Conservation (phyloP, 2,329 filamentous ascomycete genomes). For the Colletotrichum tropicale region DNA sequence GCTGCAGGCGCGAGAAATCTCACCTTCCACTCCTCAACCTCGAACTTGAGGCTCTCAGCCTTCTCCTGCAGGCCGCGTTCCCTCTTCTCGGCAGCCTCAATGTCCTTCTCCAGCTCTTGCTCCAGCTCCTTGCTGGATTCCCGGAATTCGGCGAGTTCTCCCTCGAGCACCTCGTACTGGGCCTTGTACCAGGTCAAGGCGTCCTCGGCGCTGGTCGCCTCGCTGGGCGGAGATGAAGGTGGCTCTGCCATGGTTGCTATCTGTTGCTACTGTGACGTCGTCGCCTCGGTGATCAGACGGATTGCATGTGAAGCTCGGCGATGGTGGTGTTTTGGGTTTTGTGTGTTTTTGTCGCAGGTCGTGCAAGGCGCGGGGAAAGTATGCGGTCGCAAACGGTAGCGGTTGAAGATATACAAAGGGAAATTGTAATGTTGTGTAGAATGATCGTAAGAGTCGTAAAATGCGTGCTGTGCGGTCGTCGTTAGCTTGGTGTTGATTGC, state of each 20-base stretch:
- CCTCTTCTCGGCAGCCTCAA: conserved; percentile 93
- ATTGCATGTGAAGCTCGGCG: conserved; percentile 13
- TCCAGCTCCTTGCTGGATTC: conserved; percentile 93
- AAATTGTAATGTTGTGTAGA: neutral
- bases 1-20: neutral
- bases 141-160: conserved; percentile 92
- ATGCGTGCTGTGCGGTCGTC: neutral
- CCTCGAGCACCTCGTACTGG: conserved; percentile 91
- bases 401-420: conserved; percentile 14
- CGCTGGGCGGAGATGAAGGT: conserved; percentile 66
- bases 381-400: conserved; percentile 8
- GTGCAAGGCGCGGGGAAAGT: neutral
- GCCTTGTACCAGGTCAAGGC: conserved; percentile 93
- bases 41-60: conserved; percentile 81
- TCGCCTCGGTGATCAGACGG: neutral
- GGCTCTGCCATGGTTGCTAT: conserved; percentile 56
- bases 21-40: conserved; percentile 97
- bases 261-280: neutral
- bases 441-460: conserved; percentile 16
- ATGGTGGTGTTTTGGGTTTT: neutral
- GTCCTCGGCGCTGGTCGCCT: conserved; percentile 66
- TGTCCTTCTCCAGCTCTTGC: conserved; percentile 92
- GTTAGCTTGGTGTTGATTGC: neutral
- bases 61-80: conserved; percentile 87
- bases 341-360: neutral